phyloP scores from a whole-genome alignment of 805 yeast species.

The Lipomyces starkeyi region DNA sequence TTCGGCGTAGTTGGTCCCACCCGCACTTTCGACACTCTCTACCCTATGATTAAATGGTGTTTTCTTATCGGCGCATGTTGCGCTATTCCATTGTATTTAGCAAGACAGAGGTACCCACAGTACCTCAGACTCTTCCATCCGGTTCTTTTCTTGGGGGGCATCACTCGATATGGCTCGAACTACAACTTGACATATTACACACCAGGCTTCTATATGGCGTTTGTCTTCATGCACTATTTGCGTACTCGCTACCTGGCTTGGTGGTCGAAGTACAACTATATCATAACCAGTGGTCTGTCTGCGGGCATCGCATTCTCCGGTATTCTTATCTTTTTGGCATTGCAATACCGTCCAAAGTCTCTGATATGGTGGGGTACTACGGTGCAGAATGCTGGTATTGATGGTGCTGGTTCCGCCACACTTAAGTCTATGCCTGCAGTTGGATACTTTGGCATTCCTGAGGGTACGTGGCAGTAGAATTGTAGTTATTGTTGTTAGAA shows the following conservation, averaged over 20 bases:
- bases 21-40: conserved; percentile 60
- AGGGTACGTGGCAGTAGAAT: background rate
- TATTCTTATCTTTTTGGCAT: conserved; percentile 59
- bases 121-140: conserved; percentile 60
- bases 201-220: conserved; percentile 54
- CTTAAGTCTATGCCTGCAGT: conserved; percentile 12
- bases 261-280: conserved; percentile 49
- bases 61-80: conserved; percentile 63
- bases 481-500: background rate
- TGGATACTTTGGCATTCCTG: conserved; percentile 18
- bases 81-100: conserved; percentile 51
- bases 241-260: conserved; percentile 16
- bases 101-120: conserved; percentile 8
- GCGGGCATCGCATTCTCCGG: conserved; percentile 70
- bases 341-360: conserved; percentile 49
- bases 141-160: conserved; percentile 61
- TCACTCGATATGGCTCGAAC: conserved; percentile 40
- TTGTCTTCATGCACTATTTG: conserved; percentile 12
- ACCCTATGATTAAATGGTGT: conserved; percentile 62
- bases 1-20: conserved; percentile 74
- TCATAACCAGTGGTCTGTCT: conserved; percentile 66
- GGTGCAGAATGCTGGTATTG: conserved; percentile 18
- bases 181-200: conserved; percentile 78
- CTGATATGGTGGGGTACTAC: conserved; percentile 71
- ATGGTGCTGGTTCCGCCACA: conserved; percentile 14